Evolutionary conservation across 1,284 basidiomycete species (phyloP).

Genomic region (Ustilago esculenta): DNA sequence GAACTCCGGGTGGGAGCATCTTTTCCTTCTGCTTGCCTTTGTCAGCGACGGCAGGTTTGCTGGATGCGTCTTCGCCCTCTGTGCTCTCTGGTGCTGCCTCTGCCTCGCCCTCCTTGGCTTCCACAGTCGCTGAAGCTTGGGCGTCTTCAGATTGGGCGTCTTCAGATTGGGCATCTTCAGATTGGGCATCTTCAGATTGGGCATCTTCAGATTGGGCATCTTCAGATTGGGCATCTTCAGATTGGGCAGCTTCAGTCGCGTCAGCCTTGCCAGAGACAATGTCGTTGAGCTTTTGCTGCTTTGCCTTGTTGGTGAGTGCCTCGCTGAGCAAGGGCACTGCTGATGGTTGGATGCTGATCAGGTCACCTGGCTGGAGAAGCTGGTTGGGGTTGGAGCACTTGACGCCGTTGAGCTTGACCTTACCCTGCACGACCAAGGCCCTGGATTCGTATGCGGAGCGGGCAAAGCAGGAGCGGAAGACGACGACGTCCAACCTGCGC

Average conservation of each 20-base stretch:
- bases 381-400: conserved; percentile 87
- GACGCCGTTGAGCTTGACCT: conserved; percentile 85
- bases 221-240: conserved; percentile 9
- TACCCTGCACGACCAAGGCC: conserved; percentile 83
- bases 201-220: conserved; percentile 6
- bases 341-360: conserved; percentile 85
- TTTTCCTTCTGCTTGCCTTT: conserved; percentile 35
- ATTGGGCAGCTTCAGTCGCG: conserved; percentile 24
- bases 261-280: conserved; percentile 46
- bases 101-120: conserved; percentile 10
- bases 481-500: conserved; percentile 86
- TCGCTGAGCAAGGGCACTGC: conserved; percentile 76
- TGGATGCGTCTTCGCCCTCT: not conserved
- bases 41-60: not conserved
- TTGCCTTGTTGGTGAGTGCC: conserved; percentile 51
- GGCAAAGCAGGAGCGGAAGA: conserved; percentile 91
- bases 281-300: conserved; percentile 30
- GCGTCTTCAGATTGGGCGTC: conserved; percentile 5
- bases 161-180: conserved; percentile 9
- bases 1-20: conserved; percentile 56
- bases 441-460: conserved; percentile 89
- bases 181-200: conserved; percentile 13
- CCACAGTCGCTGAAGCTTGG: not conserved
- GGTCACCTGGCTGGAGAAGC: conserved; percentile 91
- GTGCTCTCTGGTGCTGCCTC: conserved; percentile 4